A percentile compares a stretch with the other conserved stretches of the same genome.
Evolutionary conservation across 2,329 filamentous ascomycete genomes (phyloP).

Genomic region (Aureobasidium mangrovei): DNA sequence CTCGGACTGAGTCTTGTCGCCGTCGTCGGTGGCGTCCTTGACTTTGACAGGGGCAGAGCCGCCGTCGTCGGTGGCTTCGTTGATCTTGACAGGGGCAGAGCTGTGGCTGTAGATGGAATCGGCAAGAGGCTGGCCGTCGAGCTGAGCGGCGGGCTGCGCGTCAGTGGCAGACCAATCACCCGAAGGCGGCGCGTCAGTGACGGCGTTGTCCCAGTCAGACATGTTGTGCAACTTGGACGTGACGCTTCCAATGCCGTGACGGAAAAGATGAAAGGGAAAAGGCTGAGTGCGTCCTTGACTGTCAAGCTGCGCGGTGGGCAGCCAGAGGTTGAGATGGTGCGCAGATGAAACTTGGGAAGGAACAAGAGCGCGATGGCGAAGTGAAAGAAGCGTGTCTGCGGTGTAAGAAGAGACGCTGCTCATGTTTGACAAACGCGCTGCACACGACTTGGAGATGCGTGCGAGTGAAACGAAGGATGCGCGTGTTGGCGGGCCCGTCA

Average conservation of each 20-base stretch:
- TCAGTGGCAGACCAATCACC: too few relatives aligned
- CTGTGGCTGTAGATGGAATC: too few relatives aligned
- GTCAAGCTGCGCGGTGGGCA: background rate
- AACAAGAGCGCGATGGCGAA: background rate
- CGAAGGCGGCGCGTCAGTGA: background rate
- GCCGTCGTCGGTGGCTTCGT: background rate
- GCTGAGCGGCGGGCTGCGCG: background rate
- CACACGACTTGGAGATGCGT: too few relatives aligned
- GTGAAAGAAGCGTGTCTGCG: background rate
- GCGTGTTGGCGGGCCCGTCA: too few relatives aligned
- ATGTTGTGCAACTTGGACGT: background rate
- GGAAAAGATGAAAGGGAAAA: background rate
- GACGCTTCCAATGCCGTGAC: background rate
- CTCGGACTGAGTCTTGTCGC: background rate
- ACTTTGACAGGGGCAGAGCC: background rate
- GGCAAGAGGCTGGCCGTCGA: too few relatives aligned
- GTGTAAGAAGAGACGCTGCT: too few relatives aligned
- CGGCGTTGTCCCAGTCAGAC: background rate
- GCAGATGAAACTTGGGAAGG: background rate
- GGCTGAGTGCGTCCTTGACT: background rate
- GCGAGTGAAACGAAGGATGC: too few relatives aligned
- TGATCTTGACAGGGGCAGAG: background rate
- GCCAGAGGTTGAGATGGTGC: conserved; percentile 5
- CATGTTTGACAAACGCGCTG: too few relatives aligned
- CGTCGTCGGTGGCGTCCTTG: background rate